Evolutionary conservation across 805 yeast genomes (phyloP), one percentile per base, ranked within the genome.

Genomic region (Cyberlindnera meyerae): DNA sequence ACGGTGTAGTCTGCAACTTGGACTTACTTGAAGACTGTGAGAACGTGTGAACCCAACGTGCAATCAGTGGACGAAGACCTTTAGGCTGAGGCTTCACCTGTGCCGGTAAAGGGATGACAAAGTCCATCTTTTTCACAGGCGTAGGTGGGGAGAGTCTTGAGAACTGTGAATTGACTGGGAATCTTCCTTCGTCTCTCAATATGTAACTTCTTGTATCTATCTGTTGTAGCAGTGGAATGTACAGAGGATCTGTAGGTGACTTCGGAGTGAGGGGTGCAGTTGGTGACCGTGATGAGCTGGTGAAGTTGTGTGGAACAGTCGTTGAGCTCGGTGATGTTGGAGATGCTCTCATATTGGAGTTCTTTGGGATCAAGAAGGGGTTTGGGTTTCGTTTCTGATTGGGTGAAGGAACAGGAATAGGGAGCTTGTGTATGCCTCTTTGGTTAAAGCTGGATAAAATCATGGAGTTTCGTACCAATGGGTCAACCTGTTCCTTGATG

Each of bases 51-150:
- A 46, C n/a, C 53, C 52, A 47, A 15, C 36, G 40, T 27, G 54
- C 55, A 16, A 49, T 33, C 28, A 49, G 27, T 5, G 55, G 41
- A 27, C 37, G 38, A 9, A 49, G 33, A 8, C 56, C 57, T 29
- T 40, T 48, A 17, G 54, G 47, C 25, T 45, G 43, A 18, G 42
- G 34, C 18, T 40, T 57, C 2, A 59, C 45, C 6, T 53, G 33
- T 6, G 54, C 52, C 4, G 59, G 51, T 4, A 63, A 43, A 8
- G 55, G 55, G 12, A 65, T 46, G 5, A 60, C 55, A 27, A 67
- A 44, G 24, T 74, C 79, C 70, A 78, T 70, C 44, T 74, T 78
- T 52, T 73, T 79, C 8, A 75, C 77, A 0, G 86, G 89, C 1
- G 88, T 80, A 4, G 79, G 75, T 3, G 89, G 87, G 6, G 76